Evolutionary conservation across 257 asterid species (phyloP).

Genomic region (Coffea canephora): DNA sequence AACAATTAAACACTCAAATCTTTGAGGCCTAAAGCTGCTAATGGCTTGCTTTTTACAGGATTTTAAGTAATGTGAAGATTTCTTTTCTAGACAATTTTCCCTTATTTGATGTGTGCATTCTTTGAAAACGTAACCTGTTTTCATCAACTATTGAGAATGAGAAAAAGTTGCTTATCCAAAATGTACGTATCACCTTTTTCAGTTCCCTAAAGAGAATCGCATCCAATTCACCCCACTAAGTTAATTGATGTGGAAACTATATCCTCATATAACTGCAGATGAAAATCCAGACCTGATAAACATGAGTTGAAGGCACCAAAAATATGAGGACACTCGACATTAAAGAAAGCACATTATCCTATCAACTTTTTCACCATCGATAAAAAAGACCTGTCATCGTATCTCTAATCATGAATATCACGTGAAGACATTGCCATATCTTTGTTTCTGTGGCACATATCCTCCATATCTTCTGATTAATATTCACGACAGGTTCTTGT

Average conservation of each 20-base stretch:
- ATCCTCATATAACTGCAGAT: neutral
- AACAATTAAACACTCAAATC: neutral
- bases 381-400: neutral
- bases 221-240: neutral
- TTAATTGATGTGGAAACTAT: slow-evolving; percentile 5
- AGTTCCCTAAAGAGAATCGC: slow-evolving; percentile 4
- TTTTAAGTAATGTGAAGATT: neutral
- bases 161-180: neutral
- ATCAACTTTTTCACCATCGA: neutral
- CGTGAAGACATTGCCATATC: neutral
- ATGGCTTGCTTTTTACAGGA: neutral
- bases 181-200: neutral
- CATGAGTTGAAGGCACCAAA: neutral
- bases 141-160: neutral
- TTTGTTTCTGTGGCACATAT: neutral
- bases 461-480: neutral
- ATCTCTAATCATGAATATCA: neutral
- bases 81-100: neutral
- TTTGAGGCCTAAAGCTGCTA: neutral
- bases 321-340: neutral
- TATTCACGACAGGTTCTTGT: neutral
- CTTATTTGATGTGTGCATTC: neutral
- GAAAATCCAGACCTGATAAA: neutral
- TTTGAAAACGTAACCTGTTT: neutral
- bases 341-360: neutral